A percentile compares a stretch with the other conserved stretches of the same genome.
Evolutionary conservation across 805 yeast genomes (phyloP).

Genomic region (Jamesozyma piceae): DNA sequence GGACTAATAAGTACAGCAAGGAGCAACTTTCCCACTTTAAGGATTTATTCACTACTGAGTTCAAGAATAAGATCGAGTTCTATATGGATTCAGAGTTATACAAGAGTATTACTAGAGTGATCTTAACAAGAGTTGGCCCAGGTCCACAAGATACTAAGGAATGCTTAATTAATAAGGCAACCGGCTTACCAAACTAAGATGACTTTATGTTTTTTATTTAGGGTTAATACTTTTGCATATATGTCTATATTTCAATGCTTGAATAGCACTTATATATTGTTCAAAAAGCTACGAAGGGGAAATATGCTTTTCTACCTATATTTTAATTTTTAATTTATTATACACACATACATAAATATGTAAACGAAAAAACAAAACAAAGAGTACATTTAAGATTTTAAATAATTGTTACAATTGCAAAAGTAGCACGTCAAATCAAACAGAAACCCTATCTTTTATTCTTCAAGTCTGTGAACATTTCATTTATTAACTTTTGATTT

Average conservation of each 20-base stretch:
- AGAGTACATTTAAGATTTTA: not conserved
- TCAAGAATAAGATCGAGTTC: slow-evolving; percentile 2
- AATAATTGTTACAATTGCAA: not conserved
- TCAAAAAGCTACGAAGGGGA: too few relatives aligned
- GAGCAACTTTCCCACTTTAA: slow-evolving; percentile 22
- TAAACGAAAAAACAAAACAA: too few relatives aligned
- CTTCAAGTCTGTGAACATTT: not conserved
- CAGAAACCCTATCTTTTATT: not conserved
- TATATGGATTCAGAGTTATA: slow-evolving; percentile 42
- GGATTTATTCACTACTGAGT: slow-evolving; percentile 18
- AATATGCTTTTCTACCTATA: too few relatives aligned
- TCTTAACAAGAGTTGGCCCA: slow-evolving; percentile 75
- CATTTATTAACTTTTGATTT: not conserved
- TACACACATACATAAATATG: too few relatives aligned
- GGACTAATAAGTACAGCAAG: slow-evolving; percentile 41
- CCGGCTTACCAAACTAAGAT: slow-evolving; percentile 49
- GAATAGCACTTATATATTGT: too few relatives aligned
- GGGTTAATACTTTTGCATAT: too few relatives aligned
- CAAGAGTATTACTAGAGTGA: slow-evolving; percentile 73
- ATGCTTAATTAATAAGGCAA: slow-evolving; percentile 43
- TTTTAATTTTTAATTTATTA: too few relatives aligned
- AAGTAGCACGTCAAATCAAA: not conserved
- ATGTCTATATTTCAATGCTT: too few relatives aligned
- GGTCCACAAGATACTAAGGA: slow-evolving; percentile 66
- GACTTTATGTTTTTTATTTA: too few relatives aligned